Evolutionary conservation across 2,329 filamentous ascomycete species (phyloP), one percentile per base, ranked within the genome.

Genomic region (Macrophomina tecta): DNA sequence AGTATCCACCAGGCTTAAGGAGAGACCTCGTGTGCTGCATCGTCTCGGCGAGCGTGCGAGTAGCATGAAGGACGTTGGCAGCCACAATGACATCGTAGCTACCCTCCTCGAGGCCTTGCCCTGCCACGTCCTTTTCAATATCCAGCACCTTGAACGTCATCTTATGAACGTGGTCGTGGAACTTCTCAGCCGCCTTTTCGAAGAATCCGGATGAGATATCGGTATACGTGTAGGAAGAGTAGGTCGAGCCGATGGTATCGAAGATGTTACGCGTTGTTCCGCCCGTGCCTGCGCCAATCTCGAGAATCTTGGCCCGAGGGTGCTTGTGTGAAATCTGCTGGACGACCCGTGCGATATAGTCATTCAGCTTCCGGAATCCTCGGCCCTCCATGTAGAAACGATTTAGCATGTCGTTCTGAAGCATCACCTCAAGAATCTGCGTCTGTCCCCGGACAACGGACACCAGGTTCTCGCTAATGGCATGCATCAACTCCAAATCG

Each of bases 21-120:
- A 65, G 16, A 2, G 14, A 16, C 9, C 63, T 28, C 9, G 30
- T 34, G 14, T 65, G 18, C 5, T 16, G 3, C 36, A 65, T 8
- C 8, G 74, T 70, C n/a, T 68, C 53, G 2, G 61, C 28, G 1
- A 74, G 46, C 32, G 62, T 64, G 0, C n/a, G 8, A 1, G 72
- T 68, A 1, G 68, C 66, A 56, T 75, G 72, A 5, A 74, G 38
- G 9, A 63, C 61, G 12, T 73, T 42, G 8, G 65, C 65, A 5
- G 69, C 68, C 9, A 75, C 34, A 9, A 75, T 51, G 3, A 74
- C 3, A 18, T 74, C 73, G 49, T 68, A 74, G 2, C 42, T 6
- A 1, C 30, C 40, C 14, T 40, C 36, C 7, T 40, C 46, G 40
- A 69, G 70, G 2, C 69, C 70, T 45, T 73, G 72, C 4, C 46